Conservation (phyloP, 495 filamentous ascomycete genomes). For the Beverwykella pulmonaria region DNA sequence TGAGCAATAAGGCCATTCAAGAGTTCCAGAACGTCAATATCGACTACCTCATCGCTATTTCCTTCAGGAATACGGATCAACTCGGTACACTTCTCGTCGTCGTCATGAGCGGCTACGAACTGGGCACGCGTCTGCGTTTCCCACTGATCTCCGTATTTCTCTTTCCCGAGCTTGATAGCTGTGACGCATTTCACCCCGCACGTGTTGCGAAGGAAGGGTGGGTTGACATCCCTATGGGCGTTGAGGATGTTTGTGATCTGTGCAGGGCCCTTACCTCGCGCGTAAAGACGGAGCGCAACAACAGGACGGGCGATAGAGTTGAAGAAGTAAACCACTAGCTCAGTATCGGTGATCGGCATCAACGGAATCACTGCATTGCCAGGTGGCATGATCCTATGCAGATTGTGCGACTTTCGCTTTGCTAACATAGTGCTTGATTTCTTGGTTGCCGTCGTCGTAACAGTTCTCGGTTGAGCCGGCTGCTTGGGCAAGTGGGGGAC, state of each 20-base stretch:
- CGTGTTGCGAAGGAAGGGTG: background rate
- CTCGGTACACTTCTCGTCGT: background rate
- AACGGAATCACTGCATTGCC: background rate
- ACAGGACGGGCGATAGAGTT: background rate
- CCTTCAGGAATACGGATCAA: background rate
- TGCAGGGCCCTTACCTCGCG: background rate
- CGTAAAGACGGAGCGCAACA: background rate
- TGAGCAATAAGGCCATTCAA: background rate
- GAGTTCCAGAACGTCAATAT: background rate
- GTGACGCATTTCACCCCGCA: background rate
- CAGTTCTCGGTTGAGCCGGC: background rate
- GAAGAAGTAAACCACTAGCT: slow-evolving; percentile 4
- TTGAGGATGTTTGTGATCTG: background rate
- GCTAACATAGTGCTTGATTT: background rate
- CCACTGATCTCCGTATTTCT: background rate
- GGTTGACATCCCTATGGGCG: background rate
- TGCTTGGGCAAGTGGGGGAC: background rate
- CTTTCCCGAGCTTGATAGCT: background rate
- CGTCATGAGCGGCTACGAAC: background rate
- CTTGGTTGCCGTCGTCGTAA: background rate
- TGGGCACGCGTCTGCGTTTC: background rate
- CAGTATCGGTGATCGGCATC: background rate
- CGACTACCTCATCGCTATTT: background rate
- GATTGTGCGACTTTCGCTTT: background rate
- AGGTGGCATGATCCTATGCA: background rate